Evolutionary conservation across 2,329 filamentous ascomycete genomes (phyloP).

Genomic region (Elsinoe arachidis): DNA sequence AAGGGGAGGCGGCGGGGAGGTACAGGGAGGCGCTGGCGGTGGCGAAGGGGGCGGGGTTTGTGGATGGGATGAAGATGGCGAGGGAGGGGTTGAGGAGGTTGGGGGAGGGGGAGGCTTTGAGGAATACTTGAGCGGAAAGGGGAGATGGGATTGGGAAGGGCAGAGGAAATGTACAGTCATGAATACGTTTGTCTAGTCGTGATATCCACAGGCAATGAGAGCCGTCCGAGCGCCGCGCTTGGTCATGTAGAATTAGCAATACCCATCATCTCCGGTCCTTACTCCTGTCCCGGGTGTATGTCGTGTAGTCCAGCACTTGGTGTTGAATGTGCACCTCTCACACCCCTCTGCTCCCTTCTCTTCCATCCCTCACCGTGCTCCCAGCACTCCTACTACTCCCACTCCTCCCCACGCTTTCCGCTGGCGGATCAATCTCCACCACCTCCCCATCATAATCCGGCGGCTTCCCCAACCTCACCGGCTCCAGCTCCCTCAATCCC

Average conservation of each 20-base stretch:
- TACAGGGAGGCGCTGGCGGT: slow-evolving; percentile 62
- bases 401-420: slow-evolving; percentile 6
- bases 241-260: background rate
- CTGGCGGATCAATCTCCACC: slow-evolving; percentile 1
- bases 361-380: background rate
- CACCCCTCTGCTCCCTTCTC: background rate
- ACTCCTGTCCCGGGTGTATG: background rate
- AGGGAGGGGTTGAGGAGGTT: slow-evolving; percentile 33
- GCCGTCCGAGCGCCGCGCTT: slow-evolving; percentile 1
- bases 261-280: background rate
- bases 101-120: background rate
- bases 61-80: slow-evolving; percentile 37
- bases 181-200: slow-evolving; percentile 8
- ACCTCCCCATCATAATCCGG: slow-evolving; percentile 32
- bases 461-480: slow-evolving; percentile 23
- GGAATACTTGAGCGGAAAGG: background rate
- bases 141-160: background rate
- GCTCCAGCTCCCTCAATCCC: slow-evolving; percentile 13
- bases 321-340: background rate
- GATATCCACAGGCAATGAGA: background rate
- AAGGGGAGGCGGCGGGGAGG: slow-evolving; percentile 54
- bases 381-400: slow-evolving; percentile 4
- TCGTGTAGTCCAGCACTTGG: background rate
- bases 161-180: slow-evolving; percentile 4
- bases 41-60: slow-evolving; percentile 40